A percentile compares a stretch with the other conserved stretches of the same genome.
Evolutionary conservation across 805 yeast species (phyloP).

Genomic region (Scheffersomyces stipitis): DNA sequence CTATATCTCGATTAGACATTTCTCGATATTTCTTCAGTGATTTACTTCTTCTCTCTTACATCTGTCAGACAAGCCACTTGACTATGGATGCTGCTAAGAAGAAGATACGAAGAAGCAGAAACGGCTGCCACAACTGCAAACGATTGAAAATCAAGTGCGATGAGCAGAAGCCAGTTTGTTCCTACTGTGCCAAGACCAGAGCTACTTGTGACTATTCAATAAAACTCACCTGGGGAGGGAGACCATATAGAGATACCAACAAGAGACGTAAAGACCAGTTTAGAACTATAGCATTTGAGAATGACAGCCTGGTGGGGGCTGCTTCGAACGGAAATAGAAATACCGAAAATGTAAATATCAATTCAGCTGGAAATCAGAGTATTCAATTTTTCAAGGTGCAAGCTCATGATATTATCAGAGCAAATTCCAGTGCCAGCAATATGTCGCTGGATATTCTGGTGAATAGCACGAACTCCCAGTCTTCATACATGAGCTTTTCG

Average conservation of each 20-base stretch:
- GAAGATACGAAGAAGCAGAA: conserved; percentile 46
- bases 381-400: too few relatives aligned
- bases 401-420: neutral
- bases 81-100: too few relatives aligned
- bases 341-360: neutral
- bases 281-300: neutral
- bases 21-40: too few relatives aligned
- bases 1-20: too few relatives aligned
- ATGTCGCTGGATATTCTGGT: neutral
- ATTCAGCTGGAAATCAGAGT: too few relatives aligned
- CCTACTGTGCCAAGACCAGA: conserved; percentile 49
- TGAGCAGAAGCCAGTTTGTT: conserved; percentile 63
- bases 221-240: conserved; percentile 71
- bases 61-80: too few relatives aligned
- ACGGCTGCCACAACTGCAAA: conserved; percentile 65
- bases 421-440: neutral
- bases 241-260: conserved; percentile 54
- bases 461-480: neutral
- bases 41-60: too few relatives aligned
- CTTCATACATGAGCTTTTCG: neutral
- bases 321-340: neutral
- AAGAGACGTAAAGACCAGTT: conserved; percentile 25
- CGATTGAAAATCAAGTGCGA: conserved; percentile 66
- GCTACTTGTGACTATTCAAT: conserved; percentile 62
- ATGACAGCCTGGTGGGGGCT: too few relatives aligned